Conservation (phyloP, 2,329 filamentous ascomycete genomes). For the Xylariaceae sp. region DNA sequence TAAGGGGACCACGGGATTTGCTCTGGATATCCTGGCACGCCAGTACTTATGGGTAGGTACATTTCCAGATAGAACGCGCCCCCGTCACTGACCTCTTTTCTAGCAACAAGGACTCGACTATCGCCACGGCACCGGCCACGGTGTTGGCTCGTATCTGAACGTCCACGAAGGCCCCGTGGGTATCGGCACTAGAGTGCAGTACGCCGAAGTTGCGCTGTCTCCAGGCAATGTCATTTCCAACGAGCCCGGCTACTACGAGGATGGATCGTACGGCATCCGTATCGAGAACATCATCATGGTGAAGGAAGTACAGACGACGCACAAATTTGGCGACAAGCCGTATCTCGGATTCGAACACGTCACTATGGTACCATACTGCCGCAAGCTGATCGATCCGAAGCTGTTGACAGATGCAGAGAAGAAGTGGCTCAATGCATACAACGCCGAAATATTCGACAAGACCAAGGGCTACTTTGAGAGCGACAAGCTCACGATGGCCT, state of each 20-base stretch:
- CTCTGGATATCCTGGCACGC: constrained; percentile 78
- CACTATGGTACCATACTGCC: constrained; percentile 92
- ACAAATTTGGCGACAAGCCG: constrained; percentile 88
- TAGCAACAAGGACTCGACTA: constrained; percentile 79
- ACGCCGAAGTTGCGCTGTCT: constrained; percentile 80
- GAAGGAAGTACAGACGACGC: constrained; percentile 74
- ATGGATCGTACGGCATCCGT: constrained; percentile 87
- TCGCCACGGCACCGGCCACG: constrained; percentile 91
- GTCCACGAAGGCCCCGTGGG: constrained; percentile 97
- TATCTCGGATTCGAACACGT: constrained; percentile 95
- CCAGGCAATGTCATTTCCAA: constrained; percentile 95
- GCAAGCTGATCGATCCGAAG: constrained; percentile 70
- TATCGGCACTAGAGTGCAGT: constrained; percentile 86
- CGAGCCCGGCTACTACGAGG: constrained; percentile 95
- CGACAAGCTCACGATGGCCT: constrained; percentile 64
- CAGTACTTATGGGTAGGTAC: constrained; percentile 78
- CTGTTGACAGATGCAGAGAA: constrained; percentile 70
- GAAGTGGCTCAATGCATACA: constrained; percentile 81
- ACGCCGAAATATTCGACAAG: constrained; percentile 73
- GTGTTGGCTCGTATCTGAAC: constrained; percentile 90
- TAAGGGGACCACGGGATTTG: constrained; percentile 90
- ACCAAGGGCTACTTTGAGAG: constrained; percentile 68
- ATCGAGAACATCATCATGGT: constrained; percentile 96
- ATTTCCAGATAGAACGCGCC: background rate
- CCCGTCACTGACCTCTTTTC: background rate